A percentile compares a stretch with the other conserved stretches of the same genome.
These are phyloP conservation scores for Lecanicillium sp. DNA, from an alignment of 2,329 filamentous ascomycete genomes.

Conservation along the genomic window DNA sequence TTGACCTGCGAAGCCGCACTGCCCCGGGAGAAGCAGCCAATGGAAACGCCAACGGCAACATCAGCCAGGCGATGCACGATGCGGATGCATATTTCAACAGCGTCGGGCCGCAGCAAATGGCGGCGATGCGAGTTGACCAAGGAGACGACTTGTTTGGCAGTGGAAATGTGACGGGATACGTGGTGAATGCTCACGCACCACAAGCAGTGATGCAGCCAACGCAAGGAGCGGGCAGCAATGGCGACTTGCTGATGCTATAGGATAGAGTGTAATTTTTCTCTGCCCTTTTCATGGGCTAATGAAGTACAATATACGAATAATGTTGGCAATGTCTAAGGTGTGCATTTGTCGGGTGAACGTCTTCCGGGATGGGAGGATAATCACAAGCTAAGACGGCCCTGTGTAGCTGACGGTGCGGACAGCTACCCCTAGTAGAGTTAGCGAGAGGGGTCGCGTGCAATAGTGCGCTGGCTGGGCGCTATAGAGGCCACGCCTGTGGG, in stretches of 20 bases:
- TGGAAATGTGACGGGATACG: slow-evolving; percentile 47
- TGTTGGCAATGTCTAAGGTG: too few relatives aligned
- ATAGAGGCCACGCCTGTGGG: too few relatives aligned
- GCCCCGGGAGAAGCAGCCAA: slow-evolving; percentile 9
- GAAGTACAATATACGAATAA: too few relatives aligned
- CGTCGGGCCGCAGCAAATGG: slow-evolving; percentile 66
- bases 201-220: slow-evolving; percentile 67
- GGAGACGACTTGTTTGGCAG: slow-evolving; percentile 56
- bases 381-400: too few relatives aligned
- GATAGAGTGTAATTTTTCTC: too few relatives aligned
- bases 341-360: too few relatives aligned
- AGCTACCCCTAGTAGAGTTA: too few relatives aligned
- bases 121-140: slow-evolving; percentile 57
- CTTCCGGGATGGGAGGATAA: too few relatives aligned
- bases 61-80: slow-evolving; percentile 68
- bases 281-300: too few relatives aligned
- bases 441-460: too few relatives aligned
- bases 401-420: too few relatives aligned
- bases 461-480: too few relatives aligned
- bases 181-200: slow-evolving; percentile 76
- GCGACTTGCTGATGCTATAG: slow-evolving; percentile 62
- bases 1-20: slow-evolving; percentile 33
- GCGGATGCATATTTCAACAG: slow-evolving; percentile 86
- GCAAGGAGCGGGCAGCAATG: slow-evolving; percentile 55
- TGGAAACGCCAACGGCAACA: slow-evolving; percentile 32